phyloP scores from a whole-genome alignment of 345 rosid species.

The Acer campestre region DNA sequence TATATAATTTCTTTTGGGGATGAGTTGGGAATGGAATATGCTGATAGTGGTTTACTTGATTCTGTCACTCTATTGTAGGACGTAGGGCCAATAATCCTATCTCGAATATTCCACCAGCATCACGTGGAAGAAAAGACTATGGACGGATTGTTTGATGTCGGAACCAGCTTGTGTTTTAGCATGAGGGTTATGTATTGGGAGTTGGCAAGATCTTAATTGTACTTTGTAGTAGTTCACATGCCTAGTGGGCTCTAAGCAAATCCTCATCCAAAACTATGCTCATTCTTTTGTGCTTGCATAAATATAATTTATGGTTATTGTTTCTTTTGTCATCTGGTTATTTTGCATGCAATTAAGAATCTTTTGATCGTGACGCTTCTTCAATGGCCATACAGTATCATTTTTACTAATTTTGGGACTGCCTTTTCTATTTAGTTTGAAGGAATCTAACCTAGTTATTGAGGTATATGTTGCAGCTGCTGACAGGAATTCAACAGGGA shows the following conservation, averaged over 20 bases:
- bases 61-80: conserved; percentile 50
- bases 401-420: neutral
- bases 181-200: conserved; percentile 52
- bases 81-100: conserved; percentile 75
- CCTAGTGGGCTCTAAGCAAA: conserved; percentile 55
- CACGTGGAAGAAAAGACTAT: conserved; percentile 85
- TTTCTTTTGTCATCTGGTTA: conserved; percentile 25
- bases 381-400: conserved; percentile 2
- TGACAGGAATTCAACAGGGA: conserved; percentile 14
- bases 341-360: conserved; percentile 21
- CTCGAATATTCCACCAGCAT: conserved; percentile 71
- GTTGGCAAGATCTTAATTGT: conserved; percentile 53
- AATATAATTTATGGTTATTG: conserved; percentile 46
- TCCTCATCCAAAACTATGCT: conserved; percentile 40
- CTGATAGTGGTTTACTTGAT: conserved; percentile 22
- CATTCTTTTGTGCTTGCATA: conserved; percentile 52
- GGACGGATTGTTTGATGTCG: conserved; percentile 76
- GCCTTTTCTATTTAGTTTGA: neutral
- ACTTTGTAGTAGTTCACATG: conserved; percentile 53
- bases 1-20: conserved; percentile 1
- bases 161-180: conserved; percentile 30
- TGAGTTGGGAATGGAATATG: conserved; percentile 3
- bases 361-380: conserved; percentile 19
- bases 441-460: conserved; percentile 13
- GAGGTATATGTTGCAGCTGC: conserved; percentile 26